phyloP scores from a whole-genome alignment of 371 early-diverging fungal genomes.

The Mortierella polycephala region DNA sequence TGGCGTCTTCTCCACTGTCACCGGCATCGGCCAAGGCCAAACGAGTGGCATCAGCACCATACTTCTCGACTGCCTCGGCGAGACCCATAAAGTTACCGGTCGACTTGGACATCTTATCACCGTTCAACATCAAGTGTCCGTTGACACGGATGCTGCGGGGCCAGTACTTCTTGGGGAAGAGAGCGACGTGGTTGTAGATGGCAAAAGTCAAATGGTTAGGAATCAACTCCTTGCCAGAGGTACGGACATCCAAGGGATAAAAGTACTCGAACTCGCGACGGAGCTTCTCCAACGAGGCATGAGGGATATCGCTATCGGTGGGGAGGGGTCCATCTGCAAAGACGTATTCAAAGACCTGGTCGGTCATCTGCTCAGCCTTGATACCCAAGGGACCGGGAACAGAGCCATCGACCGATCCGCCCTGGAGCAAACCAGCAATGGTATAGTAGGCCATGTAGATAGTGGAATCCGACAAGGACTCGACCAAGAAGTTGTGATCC shows the following conservation, averaged over 20 bases:
- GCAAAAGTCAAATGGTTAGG: conserved; percentile 99
- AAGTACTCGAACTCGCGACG: conserved; percentile 96
- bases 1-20: conserved; percentile 98
- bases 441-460: conserved; percentile 99
- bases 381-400: conserved; percentile 88
- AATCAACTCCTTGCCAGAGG: conserved; percentile 99
- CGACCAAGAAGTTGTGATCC: conserved; percentile 97
- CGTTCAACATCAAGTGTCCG: conserved; percentile 98
- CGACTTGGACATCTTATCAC: conserved; percentile 99
- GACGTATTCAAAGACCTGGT: conserved; percentile 97
- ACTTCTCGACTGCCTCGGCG: conserved; percentile 86
- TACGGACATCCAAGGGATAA: conserved; percentile 99
- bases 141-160: conserved; percentile 95
- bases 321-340: conserved; percentile 83
- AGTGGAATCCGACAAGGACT: conserved; percentile 99
- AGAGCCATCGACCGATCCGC: conserved; percentile 87
- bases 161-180: conserved; percentile 97
- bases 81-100: conserved; percentile 99
- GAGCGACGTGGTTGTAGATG: conserved; percentile 98
- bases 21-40: conserved; percentile 97
- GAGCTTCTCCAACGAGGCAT: conserved; percentile 75
- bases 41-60: conserved; percentile 98
- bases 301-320: conserved; percentile 66
- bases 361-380: conserved; percentile 87
- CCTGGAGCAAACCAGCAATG: conserved; percentile 95